Conservation (phyloP, 225 moss, liverwort and hornwort genomes). For the Polytrichum formosum region DNA sequence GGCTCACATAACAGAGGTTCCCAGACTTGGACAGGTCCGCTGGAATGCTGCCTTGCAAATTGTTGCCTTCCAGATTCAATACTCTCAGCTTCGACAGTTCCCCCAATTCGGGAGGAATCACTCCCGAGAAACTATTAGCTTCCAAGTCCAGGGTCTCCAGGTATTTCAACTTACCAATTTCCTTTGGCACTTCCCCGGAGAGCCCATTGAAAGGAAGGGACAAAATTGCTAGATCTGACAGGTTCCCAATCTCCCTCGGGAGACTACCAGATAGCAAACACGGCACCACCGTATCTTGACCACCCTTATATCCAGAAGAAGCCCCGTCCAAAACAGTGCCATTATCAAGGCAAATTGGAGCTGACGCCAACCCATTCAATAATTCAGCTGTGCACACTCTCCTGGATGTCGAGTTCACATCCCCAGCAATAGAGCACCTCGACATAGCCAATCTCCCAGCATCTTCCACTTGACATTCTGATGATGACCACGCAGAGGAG, state of each 20-base stretch:
- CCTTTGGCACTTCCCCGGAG: slow-evolving; percentile 28
- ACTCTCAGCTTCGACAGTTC: slow-evolving; percentile 43
- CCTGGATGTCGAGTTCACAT: not conserved
- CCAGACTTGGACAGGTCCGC: slow-evolving; percentile 35
- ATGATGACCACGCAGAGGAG: not conserved
- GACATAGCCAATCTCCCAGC: slow-evolving; percentile 29
- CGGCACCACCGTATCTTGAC: not conserved
- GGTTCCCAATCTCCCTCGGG: slow-evolving; percentile 35
- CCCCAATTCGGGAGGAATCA: slow-evolving; percentile 48
- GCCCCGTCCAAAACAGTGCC: slow-evolving; percentile 22
- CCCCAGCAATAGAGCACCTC: slow-evolving; percentile 21
- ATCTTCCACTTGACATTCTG: slow-evolving; percentile 20
- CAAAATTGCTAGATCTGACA: slow-evolving; percentile 39
- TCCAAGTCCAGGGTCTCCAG: slow-evolving; percentile 25
- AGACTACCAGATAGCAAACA: slow-evolving; percentile 32
- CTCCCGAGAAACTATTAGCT: slow-evolving; percentile 24
- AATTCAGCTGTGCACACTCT: slow-evolving; percentile 14
- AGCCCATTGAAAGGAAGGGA: slow-evolving; percentile 23
- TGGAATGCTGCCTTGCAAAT: slow-evolving; percentile 56
- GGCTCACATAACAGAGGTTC: slow-evolving; percentile 45
- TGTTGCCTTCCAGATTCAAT: slow-evolving; percentile 55
- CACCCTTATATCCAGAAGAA: slow-evolving; percentile 4
- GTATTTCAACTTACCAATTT: slow-evolving; percentile 23
- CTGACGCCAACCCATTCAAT: not conserved
- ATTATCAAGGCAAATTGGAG: slow-evolving; percentile 45